Percentiles rank a stretch among this genome's conserved stretches.
Evolutionary conservation across 2,329 filamentous ascomycete genomes (phyloP).

Genomic region (Monosporascus sp.): DNA sequence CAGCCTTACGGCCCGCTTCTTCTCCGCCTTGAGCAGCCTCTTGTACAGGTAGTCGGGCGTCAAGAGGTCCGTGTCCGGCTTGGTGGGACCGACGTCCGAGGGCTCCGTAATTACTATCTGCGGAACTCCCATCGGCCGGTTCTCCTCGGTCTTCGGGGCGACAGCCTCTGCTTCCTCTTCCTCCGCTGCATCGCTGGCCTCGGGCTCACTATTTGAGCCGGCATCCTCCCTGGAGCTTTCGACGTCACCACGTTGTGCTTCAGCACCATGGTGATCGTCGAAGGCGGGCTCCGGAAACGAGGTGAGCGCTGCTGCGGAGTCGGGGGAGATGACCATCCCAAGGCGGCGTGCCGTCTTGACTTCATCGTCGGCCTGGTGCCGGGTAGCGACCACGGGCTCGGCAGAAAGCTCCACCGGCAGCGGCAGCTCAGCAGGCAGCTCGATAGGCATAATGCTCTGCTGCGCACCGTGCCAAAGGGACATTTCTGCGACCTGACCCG

Average conservation of each 20-base stretch:
- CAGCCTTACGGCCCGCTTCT: conserved; percentile 1
- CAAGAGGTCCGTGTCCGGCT: background rate
- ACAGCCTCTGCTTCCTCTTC: no score
- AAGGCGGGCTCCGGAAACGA: background rate
- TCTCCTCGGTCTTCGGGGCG: background rate
- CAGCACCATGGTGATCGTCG: background rate
- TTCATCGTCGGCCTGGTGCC: background rate
- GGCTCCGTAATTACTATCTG: background rate
- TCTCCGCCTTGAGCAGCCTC: conserved; percentile 4
- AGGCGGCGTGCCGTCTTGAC: background rate
- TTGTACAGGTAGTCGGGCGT: conserved; percentile 9
- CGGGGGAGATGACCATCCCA: background rate
- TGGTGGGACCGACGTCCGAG: no score
- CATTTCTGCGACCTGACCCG: background rate
- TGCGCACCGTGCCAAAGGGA: background rate
- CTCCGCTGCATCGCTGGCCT: no score
- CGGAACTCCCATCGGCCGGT: background rate
- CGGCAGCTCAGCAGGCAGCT: background rate
- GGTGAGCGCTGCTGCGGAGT: background rate
- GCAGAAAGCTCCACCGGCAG: no score
- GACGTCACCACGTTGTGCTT: no score
- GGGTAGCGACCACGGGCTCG: background rate
- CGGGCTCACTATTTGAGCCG: no score
- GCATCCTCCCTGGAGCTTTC: no score
- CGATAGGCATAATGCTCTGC: background rate